Evolutionary conservation across 208 protist species (phyloP).

Genomic region (Leishmania arabica): DNA sequence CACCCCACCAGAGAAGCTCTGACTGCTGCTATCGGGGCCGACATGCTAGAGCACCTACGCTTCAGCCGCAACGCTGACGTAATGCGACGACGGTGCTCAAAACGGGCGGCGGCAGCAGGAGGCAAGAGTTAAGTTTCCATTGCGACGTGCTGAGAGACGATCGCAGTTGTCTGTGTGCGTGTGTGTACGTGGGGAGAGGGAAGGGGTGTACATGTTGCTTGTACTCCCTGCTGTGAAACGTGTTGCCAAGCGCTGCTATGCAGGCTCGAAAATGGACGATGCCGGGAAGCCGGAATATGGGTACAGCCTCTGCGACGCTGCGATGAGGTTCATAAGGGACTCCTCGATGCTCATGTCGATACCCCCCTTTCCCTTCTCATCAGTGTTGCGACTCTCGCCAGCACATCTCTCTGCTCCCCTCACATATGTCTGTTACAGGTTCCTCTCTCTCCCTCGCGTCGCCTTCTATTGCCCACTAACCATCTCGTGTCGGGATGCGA

Average conservation of each 20-base stretch:
- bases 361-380: not conserved
- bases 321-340: not conserved
- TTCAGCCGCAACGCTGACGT: constrained; percentile 4
- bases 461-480: not conserved
- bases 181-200: not conserved
- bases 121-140: not conserved
- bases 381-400: not conserved
- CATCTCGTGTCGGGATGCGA: not conserved
- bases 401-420: not conserved
- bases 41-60: constrained; percentile 25
- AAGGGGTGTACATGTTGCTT: not conserved
- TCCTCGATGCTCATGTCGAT: not conserved
- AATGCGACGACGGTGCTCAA: constrained; percentile 4
- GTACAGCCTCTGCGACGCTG: not conserved
- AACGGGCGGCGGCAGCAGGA: not conserved
- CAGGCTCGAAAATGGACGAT: too few relatives aligned
- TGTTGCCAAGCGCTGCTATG: not conserved
- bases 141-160: not conserved
- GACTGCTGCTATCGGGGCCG: constrained; percentile 14
- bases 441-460: not conserved
- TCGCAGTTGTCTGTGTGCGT: not conserved
- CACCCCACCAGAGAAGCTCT: constrained; percentile 12
- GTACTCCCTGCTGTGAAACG: not conserved
- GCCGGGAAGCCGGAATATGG: too few relatives aligned
- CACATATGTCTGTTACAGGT: not conserved